Percentiles rank a stretch among this genome's conserved stretches.
Conservation (phyloP, 78 protist genomes). For the Isochrysis galbana region DNA sequence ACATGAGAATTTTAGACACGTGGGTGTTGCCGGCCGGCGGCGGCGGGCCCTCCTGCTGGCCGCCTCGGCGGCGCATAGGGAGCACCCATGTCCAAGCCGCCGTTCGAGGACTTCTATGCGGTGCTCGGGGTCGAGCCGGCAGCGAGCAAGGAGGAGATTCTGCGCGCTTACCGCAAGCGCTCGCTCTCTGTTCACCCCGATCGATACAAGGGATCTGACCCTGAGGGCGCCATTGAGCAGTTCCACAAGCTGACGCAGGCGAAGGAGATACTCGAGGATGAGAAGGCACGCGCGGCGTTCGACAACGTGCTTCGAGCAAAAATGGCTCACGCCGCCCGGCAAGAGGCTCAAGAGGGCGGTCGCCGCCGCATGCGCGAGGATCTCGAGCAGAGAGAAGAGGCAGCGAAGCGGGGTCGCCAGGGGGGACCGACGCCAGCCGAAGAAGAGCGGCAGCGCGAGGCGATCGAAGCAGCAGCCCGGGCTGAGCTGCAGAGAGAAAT, state of each 20-base stretch:
- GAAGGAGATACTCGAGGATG: not conserved
- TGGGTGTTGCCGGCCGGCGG: too few relatives aligned
- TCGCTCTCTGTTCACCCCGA: slow-evolving; percentile 8
- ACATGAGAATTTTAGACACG: too few relatives aligned
- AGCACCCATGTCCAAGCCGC: not conserved
- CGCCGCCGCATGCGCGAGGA: not conserved
- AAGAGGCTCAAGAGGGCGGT: not conserved
- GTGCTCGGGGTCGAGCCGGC: not conserved
- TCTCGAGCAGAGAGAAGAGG: not conserved
- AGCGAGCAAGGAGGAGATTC: not conserved
- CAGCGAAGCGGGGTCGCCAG: not conserved
- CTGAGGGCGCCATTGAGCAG: not conserved
- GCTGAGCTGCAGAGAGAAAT: not conserved
- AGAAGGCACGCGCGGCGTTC: slow-evolving; percentile 1
- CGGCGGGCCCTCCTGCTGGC: too few relatives aligned
- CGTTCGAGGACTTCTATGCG: slow-evolving; percentile 1
- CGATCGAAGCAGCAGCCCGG: not conserved
- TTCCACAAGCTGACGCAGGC: slow-evolving; percentile 3
- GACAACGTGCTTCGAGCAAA: not conserved
- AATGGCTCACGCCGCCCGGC: not conserved
- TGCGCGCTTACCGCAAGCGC: not conserved
- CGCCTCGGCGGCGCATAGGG: too few relatives aligned
- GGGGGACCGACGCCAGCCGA: not conserved
- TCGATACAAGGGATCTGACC: not conserved
- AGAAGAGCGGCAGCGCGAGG: not conserved